phyloP scores from a whole-genome alignment of 768 basidiomycete species.

The Termitomyces sp. region DNA sequence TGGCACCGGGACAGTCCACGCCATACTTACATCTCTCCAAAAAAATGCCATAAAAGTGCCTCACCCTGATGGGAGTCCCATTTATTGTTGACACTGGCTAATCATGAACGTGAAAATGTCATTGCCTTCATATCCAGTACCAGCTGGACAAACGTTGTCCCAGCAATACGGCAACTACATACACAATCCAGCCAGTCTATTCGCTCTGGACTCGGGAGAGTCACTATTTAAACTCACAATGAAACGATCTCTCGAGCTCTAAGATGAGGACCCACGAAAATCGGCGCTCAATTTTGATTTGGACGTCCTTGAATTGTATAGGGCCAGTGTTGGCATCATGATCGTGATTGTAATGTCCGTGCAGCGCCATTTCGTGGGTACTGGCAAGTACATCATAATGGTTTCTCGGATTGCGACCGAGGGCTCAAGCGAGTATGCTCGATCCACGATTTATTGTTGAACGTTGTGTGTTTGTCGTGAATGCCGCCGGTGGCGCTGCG shows the following conservation, averaged over 20 bases:
- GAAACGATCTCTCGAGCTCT: too few relatives aligned
- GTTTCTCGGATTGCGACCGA: background rate
- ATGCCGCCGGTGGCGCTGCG: background rate
- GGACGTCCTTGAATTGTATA: too few relatives aligned
- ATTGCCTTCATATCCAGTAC: too few relatives aligned
- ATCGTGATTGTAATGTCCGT: too few relatives aligned
- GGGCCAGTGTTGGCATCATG: too few relatives aligned
- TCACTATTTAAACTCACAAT: too few relatives aligned
- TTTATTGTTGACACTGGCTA: background rate
- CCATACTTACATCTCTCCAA: background rate
- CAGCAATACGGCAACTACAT: too few relatives aligned
- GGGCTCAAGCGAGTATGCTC: background rate
- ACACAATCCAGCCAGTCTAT: background rate
- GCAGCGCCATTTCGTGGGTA: too few relatives aligned
- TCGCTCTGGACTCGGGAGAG: background rate
- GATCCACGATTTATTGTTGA: background rate
- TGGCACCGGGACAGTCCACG: background rate
- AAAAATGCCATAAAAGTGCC: background rate
- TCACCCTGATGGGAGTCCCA: background rate
- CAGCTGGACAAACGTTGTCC: too few relatives aligned
- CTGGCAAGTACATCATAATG: background rate
- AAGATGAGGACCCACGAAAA: too few relatives aligned
- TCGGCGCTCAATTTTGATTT: too few relatives aligned
- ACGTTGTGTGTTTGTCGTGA: background rate
- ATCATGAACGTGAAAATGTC: background rate